A percentile compares a stretch with the other conserved stretches of the same genome.
These are phyloP conservation scores for Prunus davidiana DNA, from an alignment of 306 rosid genomes.

Conservation along the genomic window DNA sequence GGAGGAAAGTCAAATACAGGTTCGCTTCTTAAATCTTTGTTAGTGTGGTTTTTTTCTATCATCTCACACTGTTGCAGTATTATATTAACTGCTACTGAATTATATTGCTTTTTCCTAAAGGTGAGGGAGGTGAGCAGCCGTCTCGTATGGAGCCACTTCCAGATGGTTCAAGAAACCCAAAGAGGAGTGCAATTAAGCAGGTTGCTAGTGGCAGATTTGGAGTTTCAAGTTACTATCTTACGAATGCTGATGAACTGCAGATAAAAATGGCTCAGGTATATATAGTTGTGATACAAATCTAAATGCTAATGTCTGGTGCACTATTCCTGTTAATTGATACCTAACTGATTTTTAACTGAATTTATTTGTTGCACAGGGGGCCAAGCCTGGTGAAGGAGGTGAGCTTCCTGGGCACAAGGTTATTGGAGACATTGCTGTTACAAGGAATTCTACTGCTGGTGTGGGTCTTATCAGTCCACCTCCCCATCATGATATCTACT, in stretches of 20 bases:
- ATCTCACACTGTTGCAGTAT: neutral
- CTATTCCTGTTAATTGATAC: slow-evolving; percentile 33
- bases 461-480: slow-evolving; percentile 99
- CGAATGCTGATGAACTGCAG: slow-evolving; percentile 95
- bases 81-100: slow-evolving; percentile 7
- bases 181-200: slow-evolving; percentile 94
- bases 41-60: neutral
- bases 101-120: slow-evolving; percentile 30
- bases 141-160: slow-evolving; percentile 96
- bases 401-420: slow-evolving; percentile 99
- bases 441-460: slow-evolving; percentile 97
- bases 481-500: slow-evolving; percentile 98
- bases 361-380: slow-evolving; percentile 59
- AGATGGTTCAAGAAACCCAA: slow-evolving; percentile 90
- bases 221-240: slow-evolving; percentile 93
- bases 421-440: slow-evolving; percentile 85
- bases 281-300: neutral
- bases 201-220: slow-evolving; percentile 99
- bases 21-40: slow-evolving; percentile 20
- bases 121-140: slow-evolving; percentile 99
- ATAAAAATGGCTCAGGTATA: slow-evolving; percentile 99
- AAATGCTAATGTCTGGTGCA: slow-evolving; percentile 10
- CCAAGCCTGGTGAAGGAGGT: slow-evolving; percentile 99
- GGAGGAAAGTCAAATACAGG: slow-evolving; percentile 99
- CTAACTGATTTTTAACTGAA: slow-evolving; percentile 18